A percentile compares a stretch with the other conserved stretches of the same genome.
phyloP scores from a whole-genome alignment of 192 early-diverging fungal species.

The Geranomyces variabilis region DNA sequence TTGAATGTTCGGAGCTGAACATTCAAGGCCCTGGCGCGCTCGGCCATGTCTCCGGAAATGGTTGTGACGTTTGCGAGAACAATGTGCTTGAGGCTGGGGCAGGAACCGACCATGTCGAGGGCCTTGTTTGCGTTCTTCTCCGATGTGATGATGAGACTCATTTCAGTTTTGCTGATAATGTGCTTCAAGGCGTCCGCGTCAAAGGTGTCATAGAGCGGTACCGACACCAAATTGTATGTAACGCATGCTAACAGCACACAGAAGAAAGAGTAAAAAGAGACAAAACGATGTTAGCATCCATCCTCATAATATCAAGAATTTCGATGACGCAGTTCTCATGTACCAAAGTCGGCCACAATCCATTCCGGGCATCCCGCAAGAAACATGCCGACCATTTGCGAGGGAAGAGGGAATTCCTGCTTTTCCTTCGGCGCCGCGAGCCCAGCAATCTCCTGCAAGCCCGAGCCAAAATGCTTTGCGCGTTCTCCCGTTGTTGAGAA shows the following conservation, averaged over 20 bases:
- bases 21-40: conserved; percentile 24
- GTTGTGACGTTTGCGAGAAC: conserved; percentile 23
- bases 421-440: conserved; percentile 3
- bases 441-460: conserved; percentile 32
- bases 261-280: not conserved
- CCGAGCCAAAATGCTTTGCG: conserved; percentile 46
- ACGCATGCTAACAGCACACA: conserved; percentile 30
- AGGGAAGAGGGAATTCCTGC: conserved; percentile 22
- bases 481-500: conserved; percentile 39
- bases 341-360: conserved; percentile 49
- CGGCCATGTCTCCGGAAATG: conserved; percentile 11
- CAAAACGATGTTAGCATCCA: too few relatives aligned
- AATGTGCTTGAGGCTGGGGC: conserved; percentile 34
- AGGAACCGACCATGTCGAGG: conserved; percentile 43
- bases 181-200: conserved; percentile 82
- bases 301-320: too few relatives aligned
- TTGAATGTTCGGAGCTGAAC: conserved; percentile 26
- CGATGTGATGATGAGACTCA: conserved; percentile 70
- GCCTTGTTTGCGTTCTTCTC: conserved; percentile 62
- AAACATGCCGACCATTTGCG: conserved; percentile 42
- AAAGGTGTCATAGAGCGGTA: conserved; percentile 89
- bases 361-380: conserved; percentile 44
- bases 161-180: conserved; percentile 84
- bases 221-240: conserved; percentile 47
- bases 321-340: too few relatives aligned